Conservation (phyloP, 176 grass and related monocot genomes). For the Saccharum spontaneum region DNA sequence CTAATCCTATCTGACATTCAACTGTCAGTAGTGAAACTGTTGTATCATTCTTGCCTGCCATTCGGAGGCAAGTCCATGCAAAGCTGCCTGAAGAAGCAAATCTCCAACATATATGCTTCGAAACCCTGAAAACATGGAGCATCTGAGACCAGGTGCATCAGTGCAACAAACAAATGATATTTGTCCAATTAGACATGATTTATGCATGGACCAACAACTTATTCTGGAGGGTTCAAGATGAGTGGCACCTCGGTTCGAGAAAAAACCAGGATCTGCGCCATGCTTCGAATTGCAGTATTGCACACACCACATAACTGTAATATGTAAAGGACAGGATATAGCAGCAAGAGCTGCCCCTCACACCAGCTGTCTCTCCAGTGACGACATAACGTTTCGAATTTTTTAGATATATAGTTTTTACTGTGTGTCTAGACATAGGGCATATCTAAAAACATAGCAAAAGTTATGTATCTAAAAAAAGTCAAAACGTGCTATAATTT, state of each 20-base stretch:
- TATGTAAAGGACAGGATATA: conserved; percentile 71
- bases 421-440: too few species aligned
- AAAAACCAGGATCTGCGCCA: neutral
- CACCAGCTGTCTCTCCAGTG: conserved; percentile 73
- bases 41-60: conserved; percentile 61
- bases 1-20: neutral
- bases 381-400: conserved; percentile 18
- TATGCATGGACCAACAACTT: neutral
- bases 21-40: neutral
- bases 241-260: neutral
- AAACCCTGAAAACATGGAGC: conserved; percentile 45
- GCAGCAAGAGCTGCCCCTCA: conserved; percentile 72
- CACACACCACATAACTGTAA: conserved; percentile 49
- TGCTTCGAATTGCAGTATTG: neutral
- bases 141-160: conserved; percentile 3
- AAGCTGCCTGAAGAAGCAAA: conserved; percentile 66
- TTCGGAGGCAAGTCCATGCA: conserved; percentile 44
- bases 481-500: too few species aligned
- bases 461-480: too few species aligned
- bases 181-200: neutral
- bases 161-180: too few species aligned
- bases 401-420: conserved; percentile 59
- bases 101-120: conserved; percentile 68
- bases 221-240: neutral
- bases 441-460: too few species aligned